A percentile compares a stretch with the other conserved stretches of the same genome.
Conservation (phyloP, 2,329 filamentous ascomycete species). For the Talaromyces pinophilus region DNA sequence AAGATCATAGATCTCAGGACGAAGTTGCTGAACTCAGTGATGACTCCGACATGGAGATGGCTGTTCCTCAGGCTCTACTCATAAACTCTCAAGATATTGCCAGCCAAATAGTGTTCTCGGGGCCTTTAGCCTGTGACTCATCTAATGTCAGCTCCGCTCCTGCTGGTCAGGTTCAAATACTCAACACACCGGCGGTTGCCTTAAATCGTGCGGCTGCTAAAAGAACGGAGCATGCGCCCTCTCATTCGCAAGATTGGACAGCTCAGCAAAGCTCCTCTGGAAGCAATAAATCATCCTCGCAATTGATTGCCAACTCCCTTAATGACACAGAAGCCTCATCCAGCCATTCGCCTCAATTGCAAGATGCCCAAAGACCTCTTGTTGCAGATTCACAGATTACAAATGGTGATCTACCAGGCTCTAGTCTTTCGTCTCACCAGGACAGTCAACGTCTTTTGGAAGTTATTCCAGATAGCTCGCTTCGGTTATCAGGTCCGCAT, state of each 20-base stretch:
- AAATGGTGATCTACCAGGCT: conserved; percentile 1
- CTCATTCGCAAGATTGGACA: not conserved
- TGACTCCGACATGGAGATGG: conserved; percentile 40
- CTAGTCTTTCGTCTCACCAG: conserved; percentile 19
- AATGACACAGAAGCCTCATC: conserved; percentile 26
- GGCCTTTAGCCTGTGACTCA: conserved; percentile 28
- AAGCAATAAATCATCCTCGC: conserved; percentile 35
- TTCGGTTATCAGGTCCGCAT: conserved; percentile 10
- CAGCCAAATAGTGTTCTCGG: conserved; percentile 29
- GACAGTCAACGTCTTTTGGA: conserved; percentile 19
- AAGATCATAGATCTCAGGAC: conserved; percentile 16
- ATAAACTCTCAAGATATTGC: conserved; percentile 28
- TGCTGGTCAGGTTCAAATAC: conserved; percentile 34
- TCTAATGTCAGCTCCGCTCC: conserved; percentile 26
- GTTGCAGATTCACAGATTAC: conserved; percentile 17
- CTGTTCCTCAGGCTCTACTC: conserved; percentile 36
- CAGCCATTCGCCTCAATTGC: not conserved
- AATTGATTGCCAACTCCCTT: conserved; percentile 39
- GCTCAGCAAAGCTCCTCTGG: conserved; percentile 28
- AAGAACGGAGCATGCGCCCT: not conserved
- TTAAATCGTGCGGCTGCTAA: conserved; percentile 19
- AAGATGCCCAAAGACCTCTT: conserved; percentile 5
- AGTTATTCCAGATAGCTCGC: conserved; percentile 19
- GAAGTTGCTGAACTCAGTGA: conserved; percentile 29
- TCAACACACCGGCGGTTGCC: conserved; percentile 32